Conservation (phyloP, 2,329 filamentous ascomycete genomes). For the Trichoderma arundinaceum region DNA sequence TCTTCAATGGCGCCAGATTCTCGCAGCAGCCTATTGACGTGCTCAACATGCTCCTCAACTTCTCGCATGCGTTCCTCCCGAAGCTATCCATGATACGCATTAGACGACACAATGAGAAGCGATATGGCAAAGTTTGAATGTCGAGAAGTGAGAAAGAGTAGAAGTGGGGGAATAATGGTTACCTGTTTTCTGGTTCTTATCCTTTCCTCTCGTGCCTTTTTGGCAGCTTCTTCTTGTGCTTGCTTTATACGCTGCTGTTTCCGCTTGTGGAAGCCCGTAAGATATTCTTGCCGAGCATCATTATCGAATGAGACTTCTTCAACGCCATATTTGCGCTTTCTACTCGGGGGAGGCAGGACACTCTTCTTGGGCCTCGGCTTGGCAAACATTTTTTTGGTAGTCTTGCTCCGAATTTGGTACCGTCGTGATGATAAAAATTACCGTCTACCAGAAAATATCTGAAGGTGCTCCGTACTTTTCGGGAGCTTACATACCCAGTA, state of each 20-base stretch:
- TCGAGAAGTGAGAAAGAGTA: neutral
- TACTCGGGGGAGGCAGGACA: constrained; percentile 63
- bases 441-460: neutral
- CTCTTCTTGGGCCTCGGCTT: constrained; percentile 65
- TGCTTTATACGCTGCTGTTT: constrained; percentile 84
- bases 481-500: neutral
- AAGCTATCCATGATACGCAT: constrained; percentile 60
- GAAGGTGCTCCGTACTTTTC: neutral
- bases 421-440: constrained; percentile 20
- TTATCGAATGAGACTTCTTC: constrained; percentile 88
- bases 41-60: constrained; percentile 79
- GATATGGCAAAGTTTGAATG: neutral
- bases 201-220: constrained; percentile 78
- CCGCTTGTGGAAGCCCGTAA: constrained; percentile 96
- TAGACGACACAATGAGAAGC: neutral
- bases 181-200: constrained; percentile 78
- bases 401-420: neutral
- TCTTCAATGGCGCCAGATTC: constrained; percentile 58
- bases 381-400: constrained; percentile 52
- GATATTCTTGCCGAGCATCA: constrained; percentile 78
- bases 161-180: constrained; percentile 37
- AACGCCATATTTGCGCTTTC: constrained; percentile 69
- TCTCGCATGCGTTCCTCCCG: constrained; percentile 82
- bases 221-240: constrained; percentile 80
- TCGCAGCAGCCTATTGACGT: constrained; percentile 72